A percentile compares a stretch with the other conserved stretches of the same genome.
Evolutionary conservation across 176 grass and related monocot species (phyloP).

Genomic region (Bonia amplexicaulis): DNA sequence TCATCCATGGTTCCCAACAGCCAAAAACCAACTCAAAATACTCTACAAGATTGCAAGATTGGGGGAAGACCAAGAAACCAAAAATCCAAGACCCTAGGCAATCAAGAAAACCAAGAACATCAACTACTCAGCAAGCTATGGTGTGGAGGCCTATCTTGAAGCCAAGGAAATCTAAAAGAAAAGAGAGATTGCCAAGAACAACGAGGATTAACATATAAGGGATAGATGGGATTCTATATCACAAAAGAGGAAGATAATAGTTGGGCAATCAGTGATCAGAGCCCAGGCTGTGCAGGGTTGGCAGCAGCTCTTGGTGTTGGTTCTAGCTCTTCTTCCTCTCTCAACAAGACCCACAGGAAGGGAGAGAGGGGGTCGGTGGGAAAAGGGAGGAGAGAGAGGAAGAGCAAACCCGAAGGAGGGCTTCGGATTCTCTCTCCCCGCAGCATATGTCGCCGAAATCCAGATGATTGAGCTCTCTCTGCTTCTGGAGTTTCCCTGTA

Average conservation of each 20-base stretch:
- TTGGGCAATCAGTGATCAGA: slow-evolving; percentile 45
- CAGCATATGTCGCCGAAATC: slow-evolving; percentile 60
- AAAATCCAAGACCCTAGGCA: slow-evolving; percentile 27
- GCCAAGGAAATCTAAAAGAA: slow-evolving; percentile 40
- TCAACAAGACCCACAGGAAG: slow-evolving; percentile 35
- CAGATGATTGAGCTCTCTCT: slow-evolving; percentile 46
- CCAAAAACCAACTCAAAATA: not conserved
- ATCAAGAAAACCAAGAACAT: slow-evolving; percentile 39
- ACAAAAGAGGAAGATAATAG: slow-evolving; percentile 54
- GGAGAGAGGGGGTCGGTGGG: slow-evolving; percentile 41
- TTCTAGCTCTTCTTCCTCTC: slow-evolving; percentile 42
- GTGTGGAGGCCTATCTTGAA: slow-evolving; percentile 19
- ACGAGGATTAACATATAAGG: slow-evolving; percentile 22
- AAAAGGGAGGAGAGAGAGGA: slow-evolving; percentile 35
- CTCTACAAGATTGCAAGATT: slow-evolving; percentile 24
- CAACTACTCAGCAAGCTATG: slow-evolving; percentile 38
- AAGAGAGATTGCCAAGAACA: slow-evolving; percentile 29
- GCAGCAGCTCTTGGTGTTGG: slow-evolving; percentile 39
- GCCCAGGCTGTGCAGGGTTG: slow-evolving; percentile 52
- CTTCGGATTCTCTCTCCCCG: slow-evolving; percentile 73
- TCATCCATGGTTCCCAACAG: slow-evolving; percentile 68
- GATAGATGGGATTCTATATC: slow-evolving; percentile 40
- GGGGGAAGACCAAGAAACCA: not conserved
- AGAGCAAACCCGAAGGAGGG: slow-evolving; percentile 71
- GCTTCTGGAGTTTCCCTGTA: slow-evolving; percentile 30